Conservation (phyloP, 2,329 filamentous ascomycete genomes). For the Sclerotinia sclerotiorum region DNA sequence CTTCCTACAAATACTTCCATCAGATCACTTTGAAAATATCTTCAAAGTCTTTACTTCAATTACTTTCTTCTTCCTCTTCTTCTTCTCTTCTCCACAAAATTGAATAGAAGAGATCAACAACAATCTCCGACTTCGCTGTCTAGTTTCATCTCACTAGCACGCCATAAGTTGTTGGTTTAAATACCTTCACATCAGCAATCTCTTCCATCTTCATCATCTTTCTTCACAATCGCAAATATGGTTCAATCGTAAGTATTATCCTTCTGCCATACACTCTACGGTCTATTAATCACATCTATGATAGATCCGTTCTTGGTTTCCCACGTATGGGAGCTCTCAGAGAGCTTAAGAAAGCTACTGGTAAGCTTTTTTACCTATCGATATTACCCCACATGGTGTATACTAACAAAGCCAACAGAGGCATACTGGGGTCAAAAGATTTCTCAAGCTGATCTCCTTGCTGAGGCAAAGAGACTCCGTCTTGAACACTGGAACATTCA, state of each 20-base stretch:
- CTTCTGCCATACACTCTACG: constrained; percentile 16
- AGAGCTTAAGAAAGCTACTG: constrained; percentile 99
- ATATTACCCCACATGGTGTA: constrained; percentile 23
- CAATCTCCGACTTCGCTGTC: constrained; percentile 21
- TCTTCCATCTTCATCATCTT: constrained; percentile 12
- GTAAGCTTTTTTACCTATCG: constrained; percentile 12
- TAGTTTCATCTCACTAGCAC: constrained; percentile 20
- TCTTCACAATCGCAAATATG: constrained; percentile 47
- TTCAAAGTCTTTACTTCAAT: not conserved
- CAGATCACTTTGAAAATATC: not conserved
- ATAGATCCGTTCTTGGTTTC: constrained; percentile 82
- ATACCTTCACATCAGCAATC: not conserved
- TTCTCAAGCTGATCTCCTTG: constrained; percentile 83
- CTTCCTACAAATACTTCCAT: not conserved
- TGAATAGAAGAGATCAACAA: constrained; percentile 6
- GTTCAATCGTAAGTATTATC: constrained; percentile 56
- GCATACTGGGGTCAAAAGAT: constrained; percentile 97
- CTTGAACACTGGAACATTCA: constrained; percentile 99
- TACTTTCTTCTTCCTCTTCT: not conserved
- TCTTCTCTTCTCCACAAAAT: constrained; percentile 3
- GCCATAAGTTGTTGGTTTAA: constrained; percentile 10
- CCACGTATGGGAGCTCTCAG: constrained; percentile 97
- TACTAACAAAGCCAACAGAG: constrained; percentile 51
- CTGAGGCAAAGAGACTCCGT: constrained; percentile 95
- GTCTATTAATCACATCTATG: constrained; percentile 24